Evolutionary conservation across 2,329 filamentous ascomycete species (phyloP), one percentile per base, ranked within the genome.

Genomic region (Didymella pomorum): DNA sequence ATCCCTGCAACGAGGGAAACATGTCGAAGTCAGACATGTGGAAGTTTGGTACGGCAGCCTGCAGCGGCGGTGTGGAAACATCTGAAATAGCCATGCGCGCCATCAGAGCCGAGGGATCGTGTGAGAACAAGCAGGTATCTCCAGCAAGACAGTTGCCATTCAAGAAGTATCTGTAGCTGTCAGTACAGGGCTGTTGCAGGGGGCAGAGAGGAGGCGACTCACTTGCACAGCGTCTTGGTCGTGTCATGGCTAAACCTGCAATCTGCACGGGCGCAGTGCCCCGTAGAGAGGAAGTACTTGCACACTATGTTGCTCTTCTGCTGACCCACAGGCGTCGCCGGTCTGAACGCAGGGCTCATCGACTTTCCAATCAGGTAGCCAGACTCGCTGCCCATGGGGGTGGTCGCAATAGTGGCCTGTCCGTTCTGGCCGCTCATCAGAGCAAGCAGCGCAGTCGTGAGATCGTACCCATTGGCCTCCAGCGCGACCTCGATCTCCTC

Each of bases 191-290:
- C 29, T 23, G 21, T 56, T 16, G 55, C 18, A 29, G 39, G 51
- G 6, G 48, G 43, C 11, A 53, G 20, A 41, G 42, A 35, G 21
- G 14, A 46, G 37, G 37, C 18, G 11, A 89, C 92, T 84, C 83
- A 96, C 92, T 98, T 98, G 93, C 95, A 99, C 62, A 99, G 86
- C 71, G 97, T 95, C 72, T 91, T 96, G 73, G 92, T 96, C 43
- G 97, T 85, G 76, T 99, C 94, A 77, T 99, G 95, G 67, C 93
- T 97, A 78, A 98, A 99, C 57, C 94, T 89, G 77, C 95, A 99
- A 78, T 99, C 95, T 60, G 94, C 94, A 58, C 95, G 88, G 52
- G 97, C 87, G 76, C 95, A 99, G 77, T 95, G 91, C n/a, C 95
- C 95, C 8, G 91, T 96, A 10, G 93, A 94, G 63, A 99, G 82